Evolutionary conservation across 345 rosid genomes (phyloP), one percentile per base, ranked within the genome.

Genomic region (Citrus trifoliata): DNA sequence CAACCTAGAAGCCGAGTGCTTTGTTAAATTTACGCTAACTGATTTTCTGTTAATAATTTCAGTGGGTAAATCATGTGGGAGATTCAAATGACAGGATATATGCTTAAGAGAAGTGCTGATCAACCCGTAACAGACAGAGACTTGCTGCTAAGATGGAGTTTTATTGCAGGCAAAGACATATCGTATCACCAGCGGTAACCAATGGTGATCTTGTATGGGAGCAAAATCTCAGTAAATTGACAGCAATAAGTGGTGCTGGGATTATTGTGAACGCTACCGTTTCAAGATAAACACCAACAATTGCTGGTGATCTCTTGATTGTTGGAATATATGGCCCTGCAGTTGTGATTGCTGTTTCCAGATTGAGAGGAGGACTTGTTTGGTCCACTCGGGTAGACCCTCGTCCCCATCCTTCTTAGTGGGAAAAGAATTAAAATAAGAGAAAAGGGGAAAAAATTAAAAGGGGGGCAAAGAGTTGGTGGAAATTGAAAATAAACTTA

Each of bases 51-150:
- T 25, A 4, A 21, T 67, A 27, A 1, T 77, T 76, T 76, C 76
- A 88, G 86, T 89, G 89, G 92, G 46, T 77, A 78, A 87, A 83
- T 76, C 92, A 83, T 18, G 85, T 90, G 22, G 87, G 82, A 12
- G 78, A 85, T 60, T 55, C 83, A 27, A n/a, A 12, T 6, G 86
- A 87, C 78, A 38, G 83, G 14, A 86, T 87, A 68, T 72, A 35
- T 42, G 90, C 87, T 13, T 21, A 2, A 3, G 51, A 27, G 82
- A 84, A 28, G 65, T 4, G 63, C 64, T 7, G 27, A 84, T 88
- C 83, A 79, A 74, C 72, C 77, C 0, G 40, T 2, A 33, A 82
- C 85, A 2, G 86, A 78, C 38, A 24, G 58, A 30, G 74, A 40
- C 6, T 37, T 88, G 64, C 79, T 42, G 59, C 62, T 82, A 42